Base-by-base conservation (phyloP, 2,329 filamentous ascomycete species). In the Aspergillus udagawae region DNA sequence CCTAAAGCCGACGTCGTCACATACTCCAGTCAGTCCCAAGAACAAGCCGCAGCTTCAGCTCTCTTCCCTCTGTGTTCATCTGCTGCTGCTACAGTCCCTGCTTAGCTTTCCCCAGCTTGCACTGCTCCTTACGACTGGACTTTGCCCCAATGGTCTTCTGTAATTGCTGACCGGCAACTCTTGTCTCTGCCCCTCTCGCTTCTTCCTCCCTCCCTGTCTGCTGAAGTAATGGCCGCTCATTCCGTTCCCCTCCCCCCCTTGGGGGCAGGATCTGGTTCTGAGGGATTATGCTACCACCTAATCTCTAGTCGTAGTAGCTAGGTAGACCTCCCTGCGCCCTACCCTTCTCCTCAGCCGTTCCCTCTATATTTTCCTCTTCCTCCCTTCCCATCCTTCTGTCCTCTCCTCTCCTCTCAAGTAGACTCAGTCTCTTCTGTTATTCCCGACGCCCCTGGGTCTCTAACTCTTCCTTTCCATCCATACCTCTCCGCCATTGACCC, bases 211-310 rank as follows among this genome's bases (percentile, higher is more conserved):
- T 49, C 67, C 68, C 70, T 73, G 52, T 85, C 84, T 35, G 68
- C 85, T 79, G 61, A 83, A 81, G 51, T 78, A 79, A 64, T 83
- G 80, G 45, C 79, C 78, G 2, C 78, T 82, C 29, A 79, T 77
- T 9, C 76, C 79, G 49, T 82, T 80, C 6, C 75, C 78, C 14
- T 75, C 76, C 9, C 52, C 60, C 60, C 58, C 50, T 57, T 52
- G 52, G 41, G 20, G n/a, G 41, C 8, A 20, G 21, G 41, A 44
- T 53, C 41, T 75, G 72, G 54, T 78, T 76, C 49, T 54, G 38
- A 32, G 51, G 51, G 52, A 32, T 41, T 35, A 12, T 51, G 52
- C 45, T 61, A 78, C 79, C 50, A 51, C 52, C 49, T 53, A 49
- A 49, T 50, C 17, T 21, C 47, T 55, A 49, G 51, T 35, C 51